Percentiles rank a stretch among this genome's conserved stretches.
These are phyloP conservation scores for Lotmaria passim DNA, from an alignment of 208 protist species.

Conservation along the genomic window DNA sequence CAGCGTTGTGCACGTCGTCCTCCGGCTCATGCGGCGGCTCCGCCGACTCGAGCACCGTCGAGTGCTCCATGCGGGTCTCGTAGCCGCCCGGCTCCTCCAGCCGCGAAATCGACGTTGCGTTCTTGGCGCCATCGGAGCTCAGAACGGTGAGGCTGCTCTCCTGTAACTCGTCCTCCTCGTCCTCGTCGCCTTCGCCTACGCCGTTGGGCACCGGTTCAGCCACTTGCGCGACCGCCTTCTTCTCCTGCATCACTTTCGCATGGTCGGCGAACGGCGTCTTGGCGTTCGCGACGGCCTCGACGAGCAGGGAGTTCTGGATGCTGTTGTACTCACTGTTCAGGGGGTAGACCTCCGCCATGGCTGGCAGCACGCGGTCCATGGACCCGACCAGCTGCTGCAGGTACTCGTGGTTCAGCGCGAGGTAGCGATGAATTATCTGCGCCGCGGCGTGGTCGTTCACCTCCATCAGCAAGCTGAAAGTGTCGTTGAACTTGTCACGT, in stretches of 20 bases:
- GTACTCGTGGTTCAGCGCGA: slow-evolving; percentile 64
- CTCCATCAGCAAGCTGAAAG: slow-evolving; percentile 65
- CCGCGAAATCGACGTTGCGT: background rate
- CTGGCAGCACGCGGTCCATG: slow-evolving; percentile 55
- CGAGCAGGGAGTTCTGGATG: slow-evolving; percentile 57
- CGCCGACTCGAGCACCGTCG: slow-evolving; percentile 9
- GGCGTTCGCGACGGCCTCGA: slow-evolving; percentile 48
- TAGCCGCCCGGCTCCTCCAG: slow-evolving; percentile 25
- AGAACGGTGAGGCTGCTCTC: slow-evolving; percentile 20
- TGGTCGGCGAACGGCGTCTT: slow-evolving; percentile 45
- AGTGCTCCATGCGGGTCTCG: slow-evolving; percentile 13
- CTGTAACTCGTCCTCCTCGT: slow-evolving; percentile 12
- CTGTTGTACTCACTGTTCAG: slow-evolving; percentile 69
- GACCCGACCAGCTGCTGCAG: slow-evolving; percentile 50
- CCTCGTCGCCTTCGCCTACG: background rate
- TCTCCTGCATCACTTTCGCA: slow-evolving; percentile 27
- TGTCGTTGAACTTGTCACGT: slow-evolving; percentile 54
- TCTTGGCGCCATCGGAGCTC: slow-evolving; percentile 12
- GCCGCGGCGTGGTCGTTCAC: slow-evolving; percentile 72
- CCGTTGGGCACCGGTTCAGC: background rate
- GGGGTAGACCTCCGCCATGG: slow-evolving; percentile 61
- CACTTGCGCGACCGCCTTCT: background rate
- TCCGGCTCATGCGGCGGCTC: slow-evolving; percentile 30
- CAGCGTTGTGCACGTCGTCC: slow-evolving; percentile 19
- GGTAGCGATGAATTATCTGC: slow-evolving; percentile 71